Conservation (phyloP, 106 monocot genomes). For the Apostasia shenzhenica region DNA sequence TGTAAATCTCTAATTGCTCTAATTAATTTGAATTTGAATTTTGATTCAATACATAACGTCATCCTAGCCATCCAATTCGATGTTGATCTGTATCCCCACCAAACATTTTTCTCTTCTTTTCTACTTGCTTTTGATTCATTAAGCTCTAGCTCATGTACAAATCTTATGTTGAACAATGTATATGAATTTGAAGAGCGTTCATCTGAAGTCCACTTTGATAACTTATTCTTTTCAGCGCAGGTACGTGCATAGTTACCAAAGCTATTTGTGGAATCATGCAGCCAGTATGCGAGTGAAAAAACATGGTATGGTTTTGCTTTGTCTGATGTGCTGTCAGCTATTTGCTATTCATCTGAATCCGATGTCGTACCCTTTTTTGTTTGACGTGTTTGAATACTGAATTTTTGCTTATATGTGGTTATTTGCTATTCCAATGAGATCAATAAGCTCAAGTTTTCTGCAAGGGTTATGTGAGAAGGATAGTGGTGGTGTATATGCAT, state of each 20-base stretch:
- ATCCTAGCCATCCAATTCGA: too few species aligned
- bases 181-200: too few species aligned
- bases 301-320: constrained; percentile 44
- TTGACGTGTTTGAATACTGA: background rate
- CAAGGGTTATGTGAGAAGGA: too few species aligned
- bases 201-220: background rate
- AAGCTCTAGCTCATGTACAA: too few species aligned
- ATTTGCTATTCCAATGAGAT: background rate
- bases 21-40: too few species aligned
- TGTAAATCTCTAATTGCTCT: too few species aligned
- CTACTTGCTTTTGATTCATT: too few species aligned
- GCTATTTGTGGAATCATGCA: constrained; percentile 99
- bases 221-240: constrained; percentile 25
- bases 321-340: background rate
- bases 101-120: too few species aligned
- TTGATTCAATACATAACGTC: too few species aligned
- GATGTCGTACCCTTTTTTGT: background rate
- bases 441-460: background rate
- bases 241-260: constrained; percentile 99
- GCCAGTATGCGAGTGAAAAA: constrained; percentile 81
- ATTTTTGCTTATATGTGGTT: background rate
- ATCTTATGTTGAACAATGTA: too few species aligned
- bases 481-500: too few species aligned
- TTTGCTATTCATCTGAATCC: background rate
- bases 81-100: too few species aligned